These are phyloP conservation scores for Chytriomyces confervae DNA, from an alignment of 192 early-diverging fungal genomes.

Conservation along the genomic window DNA sequence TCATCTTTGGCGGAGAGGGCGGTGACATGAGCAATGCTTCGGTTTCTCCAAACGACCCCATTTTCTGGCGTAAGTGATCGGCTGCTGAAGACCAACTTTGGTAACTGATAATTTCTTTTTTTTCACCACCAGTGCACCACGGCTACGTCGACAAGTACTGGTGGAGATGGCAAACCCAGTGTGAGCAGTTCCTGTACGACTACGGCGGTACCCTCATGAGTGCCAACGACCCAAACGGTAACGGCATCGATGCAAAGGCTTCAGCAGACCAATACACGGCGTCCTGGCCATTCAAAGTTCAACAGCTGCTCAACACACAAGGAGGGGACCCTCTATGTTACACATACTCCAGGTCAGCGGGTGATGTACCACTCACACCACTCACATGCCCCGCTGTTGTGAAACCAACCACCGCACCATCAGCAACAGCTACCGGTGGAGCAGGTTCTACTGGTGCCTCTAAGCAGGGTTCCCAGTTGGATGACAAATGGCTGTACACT, in stretches of 20 bases:
- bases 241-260: background rate
- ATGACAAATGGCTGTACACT: background rate
- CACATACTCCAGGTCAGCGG: conserved; percentile 14
- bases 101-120: conserved; percentile 25
- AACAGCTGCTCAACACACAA: conserved; percentile 15
- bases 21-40: background rate
- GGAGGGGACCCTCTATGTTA: conserved; percentile 14
- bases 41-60: no score
- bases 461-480: background rate
- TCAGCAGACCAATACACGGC: background rate
- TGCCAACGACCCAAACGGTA: conserved; percentile 8
- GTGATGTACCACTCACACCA: conserved; percentile 17
- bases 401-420: background rate
- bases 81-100: background rate
- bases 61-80: no score
- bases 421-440: background rate
- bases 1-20: background rate
- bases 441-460: background rate
- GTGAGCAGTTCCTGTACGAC: conserved; percentile 4
- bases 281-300: conserved; percentile 17
- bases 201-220: conserved; percentile 20
- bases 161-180: conserved; percentile 32
- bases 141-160: conserved; percentile 17
- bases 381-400: conserved; percentile 12
- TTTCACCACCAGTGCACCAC: background rate